Base-by-base conservation (phyloP, 2,329 filamentous ascomycete genomes). In the Anthostomella pinea region DNA sequence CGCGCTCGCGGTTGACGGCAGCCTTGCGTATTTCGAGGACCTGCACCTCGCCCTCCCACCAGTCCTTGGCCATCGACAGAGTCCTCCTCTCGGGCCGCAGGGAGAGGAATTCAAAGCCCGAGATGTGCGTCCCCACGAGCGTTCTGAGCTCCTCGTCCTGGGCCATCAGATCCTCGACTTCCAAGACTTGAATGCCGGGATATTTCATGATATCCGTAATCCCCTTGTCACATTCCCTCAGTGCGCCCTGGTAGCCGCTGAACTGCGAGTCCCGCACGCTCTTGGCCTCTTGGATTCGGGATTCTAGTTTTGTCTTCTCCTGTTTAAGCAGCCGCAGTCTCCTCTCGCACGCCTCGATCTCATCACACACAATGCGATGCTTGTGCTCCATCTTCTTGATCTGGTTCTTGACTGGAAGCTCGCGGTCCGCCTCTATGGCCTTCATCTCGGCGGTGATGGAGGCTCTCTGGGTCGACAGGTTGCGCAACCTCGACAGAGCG, bases 261-360 rank as follows among this genome's bases (percentile, higher is more conserved):
- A 88, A 58, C n/a, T 79, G 79, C 2, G 84, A 81, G 56, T 88
- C 84, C 23, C 82, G 69, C 35, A 73, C 72, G 48, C 82, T 88
- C 45, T 73, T 72, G 2, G 79, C 71, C 37, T 83, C 78, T 6
- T 75, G 69, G 29, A 87, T 77, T 51, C 77, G 72, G 3, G 71
- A 70, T 43, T 75, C 63, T 1, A 89, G 60, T 54, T 71, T 73
- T n/a, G 72, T 66, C 47, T 80, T 77, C 18, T 75, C 69, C 30
- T 70, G 73, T 49, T 78, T 78, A 63, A 88, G 68, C 3, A 70
- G 70, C 16, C 70, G 66, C 2, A 90, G 66, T 46, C 76, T 75
- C 51, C 79, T 70, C 57, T 89, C 83, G 20, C 87, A 66, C 32
- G 77, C 71, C 8, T 69, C 64, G 30, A 90, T 89, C 43, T 87